Base-by-base conservation (phyloP, 2,329 filamentous ascomycete species). In the Fusarium xyrophilum region DNA sequence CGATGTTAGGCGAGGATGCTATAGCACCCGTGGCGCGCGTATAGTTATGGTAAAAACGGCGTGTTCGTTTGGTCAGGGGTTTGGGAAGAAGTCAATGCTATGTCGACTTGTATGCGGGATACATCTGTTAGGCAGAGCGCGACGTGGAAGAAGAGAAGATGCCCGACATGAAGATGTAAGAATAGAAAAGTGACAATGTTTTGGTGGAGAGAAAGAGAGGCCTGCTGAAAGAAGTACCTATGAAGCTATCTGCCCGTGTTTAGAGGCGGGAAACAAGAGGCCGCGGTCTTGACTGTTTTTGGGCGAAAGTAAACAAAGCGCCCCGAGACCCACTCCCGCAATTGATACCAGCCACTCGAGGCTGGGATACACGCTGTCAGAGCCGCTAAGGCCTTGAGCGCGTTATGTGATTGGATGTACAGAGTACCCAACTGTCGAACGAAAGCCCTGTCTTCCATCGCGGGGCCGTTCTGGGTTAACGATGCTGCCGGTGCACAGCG, bases 251-350 rank as follows among this genome's bases (percentile, higher is more conserved):
- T 64, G n/a, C n/a, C n/a, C n/a, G 71, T 66, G 71, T 72, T 71
- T 65, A 59, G 67, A 46, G 69, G 65, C 50, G 60, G 60, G 67
- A 58, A 70, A 58, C 46, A 50, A 51, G 44, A 65, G 56, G 44
- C 55, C 39, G 44, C 55, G 64, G 60, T 56, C 47, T 63, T 52
- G 69, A 70, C 75, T 73, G 72, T 75, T 77, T 77, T 76, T 63
- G 74, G 74, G 62, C 36, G 63, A 73, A 78, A 77, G 76, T 78
- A 78, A 78, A 78, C 76, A 78, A 78, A 78, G 67, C 66, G 30
- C 28, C 30, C 3, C 19, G 15, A 36, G 56, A 47, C 65, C 67
- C 67, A 70, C 67, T 52, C 35, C 17, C 35, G 25, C 35, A 36
- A 25, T 63, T 54, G 55, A 32, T 57, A 33, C 57, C 55, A 64